Percentiles rank a stretch among this genome's conserved stretches.
Conservation (phyloP, 768 basidiomycete genomes). For the Tephrocybe sp. region DNA sequence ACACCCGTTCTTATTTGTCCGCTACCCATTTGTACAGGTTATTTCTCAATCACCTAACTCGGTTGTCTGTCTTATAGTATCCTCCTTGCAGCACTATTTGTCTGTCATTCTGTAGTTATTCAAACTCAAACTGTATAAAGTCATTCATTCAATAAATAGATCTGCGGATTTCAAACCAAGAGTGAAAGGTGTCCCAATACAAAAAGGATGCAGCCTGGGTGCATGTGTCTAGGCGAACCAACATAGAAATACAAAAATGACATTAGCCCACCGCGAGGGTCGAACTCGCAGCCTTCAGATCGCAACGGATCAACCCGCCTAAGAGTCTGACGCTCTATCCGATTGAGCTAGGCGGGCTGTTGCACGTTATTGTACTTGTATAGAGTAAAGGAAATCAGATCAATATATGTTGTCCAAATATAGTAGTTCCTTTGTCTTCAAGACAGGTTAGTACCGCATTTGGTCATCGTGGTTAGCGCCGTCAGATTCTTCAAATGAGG, state of each 20-base stretch:
- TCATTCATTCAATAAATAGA: slow-evolving; percentile 43
- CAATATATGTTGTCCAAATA: slow-evolving; percentile 8
- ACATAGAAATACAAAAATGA: too few species aligned
- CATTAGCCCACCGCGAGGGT: slow-evolving; percentile 75
- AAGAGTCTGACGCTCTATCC: slow-evolving; percentile 66
- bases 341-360: slow-evolving; percentile 66
- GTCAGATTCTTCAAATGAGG: background rate
- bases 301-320: slow-evolving; percentile 13
- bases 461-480: background rate
- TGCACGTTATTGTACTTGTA: slow-evolving; percentile 37
- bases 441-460: slow-evolving; percentile 5
- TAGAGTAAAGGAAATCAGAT: too few species aligned
- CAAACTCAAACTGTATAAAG: slow-evolving; percentile 53
- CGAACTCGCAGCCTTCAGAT: slow-evolving; percentile 86
- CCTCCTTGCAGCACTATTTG: slow-evolving; percentile 58
- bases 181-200: too few species aligned
- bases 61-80: slow-evolving; percentile 71
- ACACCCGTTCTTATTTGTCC: slow-evolving; percentile 39
- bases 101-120: slow-evolving; percentile 74
- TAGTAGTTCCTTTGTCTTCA: slow-evolving; percentile 10
- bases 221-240: too few species aligned
- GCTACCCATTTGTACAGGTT: slow-evolving; percentile 59
- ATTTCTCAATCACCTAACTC: slow-evolving; percentile 49
- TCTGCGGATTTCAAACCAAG: slow-evolving; percentile 11
- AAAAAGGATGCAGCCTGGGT: too few species aligned